phyloP scores from a whole-genome alignment of 352 stramenopile species.

The Globisporangium viniferum region DNA sequence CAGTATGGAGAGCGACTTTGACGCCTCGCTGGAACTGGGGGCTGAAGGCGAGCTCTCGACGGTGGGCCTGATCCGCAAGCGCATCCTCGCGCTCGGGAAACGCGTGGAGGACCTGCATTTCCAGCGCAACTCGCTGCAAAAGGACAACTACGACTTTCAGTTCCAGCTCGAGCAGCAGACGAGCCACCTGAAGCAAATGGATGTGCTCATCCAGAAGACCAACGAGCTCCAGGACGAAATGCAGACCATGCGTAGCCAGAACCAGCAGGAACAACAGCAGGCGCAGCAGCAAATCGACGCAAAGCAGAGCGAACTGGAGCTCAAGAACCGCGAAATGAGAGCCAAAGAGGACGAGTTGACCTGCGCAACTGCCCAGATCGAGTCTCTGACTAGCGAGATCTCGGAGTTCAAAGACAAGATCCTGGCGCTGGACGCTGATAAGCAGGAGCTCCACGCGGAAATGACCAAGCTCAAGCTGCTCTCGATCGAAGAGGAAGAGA shows the following conservation, averaged over 20 bases:
- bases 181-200: slow-evolving; percentile 44
- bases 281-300: not conserved
- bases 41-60: slow-evolving; percentile 18
- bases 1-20: not conserved
- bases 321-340: slow-evolving; percentile 25
- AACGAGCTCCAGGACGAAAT: slow-evolving; percentile 45
- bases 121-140: slow-evolving; percentile 66
- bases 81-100: slow-evolving; percentile 59
- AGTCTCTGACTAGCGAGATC: slow-evolving; percentile 25
- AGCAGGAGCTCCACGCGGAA: slow-evolving; percentile 28
- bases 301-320: slow-evolving; percentile 12
- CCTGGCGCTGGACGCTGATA: slow-evolving; percentile 31
- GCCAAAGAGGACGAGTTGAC: slow-evolving; percentile 30
- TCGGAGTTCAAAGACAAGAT: slow-evolving; percentile 15
- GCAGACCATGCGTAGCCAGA: slow-evolving; percentile 1
- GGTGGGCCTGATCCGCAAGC: slow-evolving; percentile 52
- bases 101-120: slow-evolving; percentile 67
- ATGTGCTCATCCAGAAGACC: slow-evolving; percentile 27
- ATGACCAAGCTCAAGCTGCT: slow-evolving; percentile 31
- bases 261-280: not conserved
- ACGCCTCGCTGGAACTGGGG: not conserved
- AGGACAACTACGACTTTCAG: slow-evolving; percentile 76
- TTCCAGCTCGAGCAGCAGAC: slow-evolving; percentile 60
- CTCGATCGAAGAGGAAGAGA: slow-evolving; percentile 50
- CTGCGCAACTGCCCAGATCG: slow-evolving; percentile 24